phyloP scores from a whole-genome alignment of 139 green algal species.

The Spirogloea muscicola region DNA sequence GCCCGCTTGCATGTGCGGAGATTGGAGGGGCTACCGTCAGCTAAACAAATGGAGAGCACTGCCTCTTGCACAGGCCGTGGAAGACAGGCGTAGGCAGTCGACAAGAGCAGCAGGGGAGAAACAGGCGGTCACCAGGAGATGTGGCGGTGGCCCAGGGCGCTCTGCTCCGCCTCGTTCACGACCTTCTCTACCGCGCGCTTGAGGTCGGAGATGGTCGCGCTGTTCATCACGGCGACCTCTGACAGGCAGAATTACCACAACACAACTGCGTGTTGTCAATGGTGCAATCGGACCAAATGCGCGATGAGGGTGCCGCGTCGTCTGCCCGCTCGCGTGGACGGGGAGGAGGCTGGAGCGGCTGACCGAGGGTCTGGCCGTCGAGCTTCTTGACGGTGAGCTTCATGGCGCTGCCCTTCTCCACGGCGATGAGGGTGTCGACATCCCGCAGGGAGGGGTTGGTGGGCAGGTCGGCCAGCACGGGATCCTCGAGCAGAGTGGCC shows the following conservation, averaged over 20 bases:
- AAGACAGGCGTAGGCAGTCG: too few species aligned
- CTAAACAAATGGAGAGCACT: not conserved
- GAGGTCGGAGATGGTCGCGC: too few species aligned
- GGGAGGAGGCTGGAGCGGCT: too few species aligned
- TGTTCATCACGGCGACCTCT: too few species aligned
- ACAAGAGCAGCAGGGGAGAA: not conserved
- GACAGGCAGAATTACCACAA: too few species aligned
- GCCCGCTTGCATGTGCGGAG: too few species aligned
- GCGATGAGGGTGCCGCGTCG: too few species aligned
- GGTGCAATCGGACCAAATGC: too few species aligned
- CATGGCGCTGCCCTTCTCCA: conserved; percentile 26
- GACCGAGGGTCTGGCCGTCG: conserved; percentile 12
- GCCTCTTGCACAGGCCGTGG: not conserved
- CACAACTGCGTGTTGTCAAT: too few species aligned
- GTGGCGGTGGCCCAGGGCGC: not conserved
- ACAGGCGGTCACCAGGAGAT: not conserved
- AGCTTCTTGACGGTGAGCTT: conserved; percentile 10
- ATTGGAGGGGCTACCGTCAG: too few species aligned
- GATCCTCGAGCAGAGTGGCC: conserved; percentile 10
- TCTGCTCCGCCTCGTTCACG: not conserved
- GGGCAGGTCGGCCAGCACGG: conserved; percentile 10
- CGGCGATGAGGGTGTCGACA: conserved; percentile 23
- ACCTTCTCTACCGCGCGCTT: conserved; percentile 2
- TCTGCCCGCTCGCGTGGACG: too few species aligned
- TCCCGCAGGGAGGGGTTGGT: conserved; percentile 14